phyloP scores from a whole-genome alignment of 169 alveolate genomes.

The Plasmodium yoelii region DNA sequence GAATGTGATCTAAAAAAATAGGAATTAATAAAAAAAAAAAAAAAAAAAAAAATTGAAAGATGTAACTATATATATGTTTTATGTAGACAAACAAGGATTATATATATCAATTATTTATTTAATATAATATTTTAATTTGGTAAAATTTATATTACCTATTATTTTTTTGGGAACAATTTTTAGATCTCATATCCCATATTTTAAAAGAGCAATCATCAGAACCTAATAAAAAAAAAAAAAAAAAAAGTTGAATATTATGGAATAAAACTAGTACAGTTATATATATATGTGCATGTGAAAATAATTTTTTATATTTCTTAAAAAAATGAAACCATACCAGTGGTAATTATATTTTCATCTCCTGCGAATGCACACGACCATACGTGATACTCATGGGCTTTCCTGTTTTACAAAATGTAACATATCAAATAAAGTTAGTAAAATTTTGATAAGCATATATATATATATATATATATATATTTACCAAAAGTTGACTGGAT shows the following conservation, averaged over 20 bases:
- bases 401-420: constrained; percentile 14
- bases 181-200: constrained; percentile 66
- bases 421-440: neutral
- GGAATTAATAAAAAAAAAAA: too few relatives aligned
- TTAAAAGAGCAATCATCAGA: constrained; percentile 71
- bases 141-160: constrained; percentile 17
- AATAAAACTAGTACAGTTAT: neutral
- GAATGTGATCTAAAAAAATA: constrained; percentile 50
- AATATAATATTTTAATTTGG: too few relatives aligned
- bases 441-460: neutral
- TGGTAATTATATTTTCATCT: constrained; percentile 47
- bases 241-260: neutral
- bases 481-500: constrained; percentile 24
- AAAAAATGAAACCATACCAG: constrained; percentile 20
- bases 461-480: neutral
- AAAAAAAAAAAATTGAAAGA: constrained; percentile 1
- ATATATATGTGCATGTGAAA: neutral
- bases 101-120: too few relatives aligned
- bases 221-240: constrained; percentile 12
- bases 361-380: constrained; percentile 65
- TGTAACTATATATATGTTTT: neutral
- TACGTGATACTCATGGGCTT: constrained; percentile 72
- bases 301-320: too few relatives aligned
- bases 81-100: neutral
- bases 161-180: constrained; percentile 18